phyloP scores from a whole-genome alignment of 805 yeast species.

The Nakazawaea siamensis region DNA sequence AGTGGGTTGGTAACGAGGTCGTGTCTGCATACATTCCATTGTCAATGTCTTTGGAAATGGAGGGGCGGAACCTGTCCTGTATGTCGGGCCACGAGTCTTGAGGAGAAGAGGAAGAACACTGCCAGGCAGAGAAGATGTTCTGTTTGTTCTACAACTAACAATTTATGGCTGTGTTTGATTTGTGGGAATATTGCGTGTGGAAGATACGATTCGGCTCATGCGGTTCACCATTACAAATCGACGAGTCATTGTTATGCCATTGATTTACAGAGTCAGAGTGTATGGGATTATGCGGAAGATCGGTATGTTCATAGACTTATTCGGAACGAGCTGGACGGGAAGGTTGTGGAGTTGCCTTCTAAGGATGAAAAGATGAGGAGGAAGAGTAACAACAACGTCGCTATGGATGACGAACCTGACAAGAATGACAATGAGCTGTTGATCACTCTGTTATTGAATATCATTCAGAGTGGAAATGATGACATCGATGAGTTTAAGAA shows the following conservation, averaged over 20 bases:
- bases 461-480: slow-evolving; percentile 7
- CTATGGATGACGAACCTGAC: slow-evolving; percentile 13
- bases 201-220: slow-evolving; percentile 78
- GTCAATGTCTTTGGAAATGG: slow-evolving; percentile 84
- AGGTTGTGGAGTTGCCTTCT: slow-evolving; percentile 67
- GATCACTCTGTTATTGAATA: slow-evolving; percentile 13
- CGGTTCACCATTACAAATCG: slow-evolving; percentile 67
- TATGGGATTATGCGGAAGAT: slow-evolving; percentile 94
- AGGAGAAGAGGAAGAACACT: slow-evolving; percentile 1
- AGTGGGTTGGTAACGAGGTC: slow-evolving; percentile 83
- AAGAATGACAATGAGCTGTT: slow-evolving; percentile 9
- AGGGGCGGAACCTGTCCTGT: slow-evolving; percentile 87
- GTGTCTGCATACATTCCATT: slow-evolving; percentile 90
- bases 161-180: slow-evolving; percentile 81
- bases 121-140: slow-evolving; percentile 28
- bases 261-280: slow-evolving; percentile 78
- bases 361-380: slow-evolving; percentile 15
- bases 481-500: slow-evolving; percentile 16
- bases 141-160: slow-evolving; percentile 49
- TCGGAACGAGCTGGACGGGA: slow-evolving; percentile 84
- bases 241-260: slow-evolving; percentile 87
- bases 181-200: slow-evolving; percentile 95
- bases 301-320: slow-evolving; percentile 80
- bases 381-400: slow-evolving; percentile 9
- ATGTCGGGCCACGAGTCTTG: slow-evolving; percentile 61